phyloP scores from a whole-genome alignment of 2,329 filamentous ascomycete genomes.

The Dryadomyces sulphureus region DNA sequence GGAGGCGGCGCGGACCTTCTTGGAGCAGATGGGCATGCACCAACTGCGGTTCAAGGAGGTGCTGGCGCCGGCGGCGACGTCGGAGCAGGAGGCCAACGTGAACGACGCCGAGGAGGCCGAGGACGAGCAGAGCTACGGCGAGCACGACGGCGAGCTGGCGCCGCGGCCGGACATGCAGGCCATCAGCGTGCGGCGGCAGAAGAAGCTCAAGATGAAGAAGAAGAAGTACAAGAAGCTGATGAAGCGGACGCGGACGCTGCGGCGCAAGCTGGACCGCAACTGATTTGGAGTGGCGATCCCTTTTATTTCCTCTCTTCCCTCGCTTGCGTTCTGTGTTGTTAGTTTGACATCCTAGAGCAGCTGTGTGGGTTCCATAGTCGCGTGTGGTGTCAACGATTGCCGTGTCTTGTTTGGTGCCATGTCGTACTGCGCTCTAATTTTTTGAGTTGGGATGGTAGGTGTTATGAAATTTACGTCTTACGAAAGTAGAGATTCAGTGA shows the following conservation, averaged over 20 bases:
- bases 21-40: constrained; percentile 54
- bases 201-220: constrained; percentile 99
- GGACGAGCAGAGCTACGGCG: neutral
- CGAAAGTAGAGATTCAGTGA: too few relatives aligned
- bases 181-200: constrained; percentile 82
- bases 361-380: too few relatives aligned
- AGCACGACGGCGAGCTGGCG: neutral
- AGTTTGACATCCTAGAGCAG: too few relatives aligned
- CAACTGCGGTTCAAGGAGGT: constrained; percentile 44
- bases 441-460: too few relatives aligned
- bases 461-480: too few relatives aligned
- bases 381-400: too few relatives aligned
- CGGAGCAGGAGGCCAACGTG: constrained; percentile 20
- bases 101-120: constrained; percentile 16
- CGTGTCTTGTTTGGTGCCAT: too few relatives aligned
- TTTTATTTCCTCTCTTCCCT: too few relatives aligned
- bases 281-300: neutral
- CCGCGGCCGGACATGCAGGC: constrained; percentile 45
- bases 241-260: constrained; percentile 76
- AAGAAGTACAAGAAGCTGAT: constrained; percentile 99
- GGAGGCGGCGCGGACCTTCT: constrained; percentile 36
- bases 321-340: too few relatives aligned
- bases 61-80: constrained; percentile 14
- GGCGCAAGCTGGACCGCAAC: constrained; percentile 50
- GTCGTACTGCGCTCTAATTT: too few relatives aligned